Percentiles rank a stretch among this genome's conserved stretches.
Evolutionary conservation across 108 stramenopile species (phyloP).

Genomic region (Halocafeteria seosinensis): DNA sequence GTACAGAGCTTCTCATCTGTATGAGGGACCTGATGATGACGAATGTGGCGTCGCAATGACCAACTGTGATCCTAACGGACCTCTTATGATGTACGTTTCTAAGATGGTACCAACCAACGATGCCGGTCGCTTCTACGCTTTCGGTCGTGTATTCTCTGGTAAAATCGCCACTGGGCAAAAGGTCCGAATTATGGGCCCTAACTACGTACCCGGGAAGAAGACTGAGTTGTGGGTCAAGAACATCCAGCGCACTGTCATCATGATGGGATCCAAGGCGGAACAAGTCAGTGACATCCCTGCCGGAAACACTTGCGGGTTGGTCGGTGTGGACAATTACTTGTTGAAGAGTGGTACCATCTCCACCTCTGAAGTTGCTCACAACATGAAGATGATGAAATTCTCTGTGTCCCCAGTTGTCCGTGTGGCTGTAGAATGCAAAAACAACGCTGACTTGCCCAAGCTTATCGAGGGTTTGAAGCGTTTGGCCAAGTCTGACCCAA

Average conservation of each 20-base stretch:
- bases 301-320: slow-evolving; percentile 98
- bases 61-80: slow-evolving; percentile 76
- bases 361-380: slow-evolving; percentile 80
- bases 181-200: slow-evolving; percentile 98
- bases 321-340: slow-evolving; percentile 99
- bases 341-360: slow-evolving; percentile 98
- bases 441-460: slow-evolving; percentile 97
- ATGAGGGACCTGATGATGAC: slow-evolving; percentile 96
- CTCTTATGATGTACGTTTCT: slow-evolving; percentile 97
- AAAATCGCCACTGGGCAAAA: slow-evolving; percentile 95
- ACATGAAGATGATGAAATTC: slow-evolving; percentile 99
- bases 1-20: slow-evolving; percentile 93
- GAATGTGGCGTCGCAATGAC: slow-evolving; percentile 86
- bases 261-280: slow-evolving; percentile 99
- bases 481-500: slow-evolving; percentile 98
- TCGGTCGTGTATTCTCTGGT: slow-evolving; percentile 99
- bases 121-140: slow-evolving; percentile 92
- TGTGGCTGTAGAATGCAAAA: slow-evolving; percentile 98
- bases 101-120: slow-evolving; percentile 99
- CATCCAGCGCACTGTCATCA: slow-evolving; percentile 99
- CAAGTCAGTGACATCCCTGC: slow-evolving; percentile 96
- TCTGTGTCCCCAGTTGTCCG: slow-evolving; percentile 98
- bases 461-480: slow-evolving; percentile 99
- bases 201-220: slow-evolving; percentile 99
- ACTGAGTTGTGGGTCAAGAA: slow-evolving; percentile 99